Evolutionary conservation across 192 early-diverging fungal genomes (phyloP), one percentile per base, ranked within the genome.

Genomic region (Mortierella hygrophila): DNA sequence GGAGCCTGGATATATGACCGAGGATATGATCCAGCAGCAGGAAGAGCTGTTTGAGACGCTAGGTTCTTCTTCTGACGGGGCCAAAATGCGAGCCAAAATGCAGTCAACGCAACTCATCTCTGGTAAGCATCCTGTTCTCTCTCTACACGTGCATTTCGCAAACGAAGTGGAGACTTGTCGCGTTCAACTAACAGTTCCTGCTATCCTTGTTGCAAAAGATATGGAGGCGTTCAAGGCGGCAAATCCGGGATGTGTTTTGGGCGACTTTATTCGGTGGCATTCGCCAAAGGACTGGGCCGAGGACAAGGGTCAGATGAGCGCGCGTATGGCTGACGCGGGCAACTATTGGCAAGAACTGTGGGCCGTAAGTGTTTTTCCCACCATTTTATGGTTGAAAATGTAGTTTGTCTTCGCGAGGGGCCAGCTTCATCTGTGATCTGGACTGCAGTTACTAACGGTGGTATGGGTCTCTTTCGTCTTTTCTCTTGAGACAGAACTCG

Each of bases 191-290:
- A 47, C 18, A 5, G 42, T 9, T 18, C 4, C 26, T 47, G 13
- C 3, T 46, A 40, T 52, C 16, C 11, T 72, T 52, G 8, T 41
- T 68, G 35, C 5, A 26, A 52, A 47, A 77, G 97, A 98, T 80
- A 97, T 98, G 97, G 90, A 95, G 80, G 94, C 96, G 21, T 98
- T 98, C 88, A 98, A 98, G 81, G 97, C 97, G 6, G 97, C 97
- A 13, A 98, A 98, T 81, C 96, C 97, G 0, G 89, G 91, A 18
- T 92, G 92, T 70, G 80, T 80, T 3, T 75, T 98, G 44, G 96
- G 94, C 11, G 97, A 98, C 70, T 98, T 98, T 91, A 95, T 98
- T 26, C 93, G 97, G 63, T 98, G 97, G 97, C 95, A 97, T 83
- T 98, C 97, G 10, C 97, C 97, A n/a, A 93, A 95, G 70, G 97